A percentile compares a stretch with the other conserved stretches of the same genome.
Conservation (phyloP, 2,329 filamentous ascomycete genomes). For the Talaromyces sp. region DNA sequence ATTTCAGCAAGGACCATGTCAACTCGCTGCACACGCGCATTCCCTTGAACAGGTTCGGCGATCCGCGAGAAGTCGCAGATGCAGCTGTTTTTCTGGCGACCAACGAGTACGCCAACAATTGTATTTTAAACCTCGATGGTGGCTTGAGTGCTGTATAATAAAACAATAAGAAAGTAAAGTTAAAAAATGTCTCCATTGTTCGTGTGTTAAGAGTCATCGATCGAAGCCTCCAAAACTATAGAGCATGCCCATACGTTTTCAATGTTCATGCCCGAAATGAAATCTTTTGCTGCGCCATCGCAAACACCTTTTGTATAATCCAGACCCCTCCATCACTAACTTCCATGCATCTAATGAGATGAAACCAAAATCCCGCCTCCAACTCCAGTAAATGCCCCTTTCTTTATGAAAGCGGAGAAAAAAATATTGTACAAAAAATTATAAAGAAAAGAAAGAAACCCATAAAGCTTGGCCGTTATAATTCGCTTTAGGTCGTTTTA, state of each 20-base stretch:
- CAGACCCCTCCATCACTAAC: neutral
- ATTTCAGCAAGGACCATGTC: conserved; percentile 34
- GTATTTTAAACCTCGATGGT: conserved; percentile 78
- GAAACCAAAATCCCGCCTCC: neutral
- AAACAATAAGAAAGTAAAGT: neutral
- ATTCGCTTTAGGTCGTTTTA: conserved; percentile 28
- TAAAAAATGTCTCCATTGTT: neutral
- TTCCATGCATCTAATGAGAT: neutral
- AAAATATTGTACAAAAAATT: conserved; percentile 15
- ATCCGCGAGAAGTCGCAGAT: conserved; percentile 69
- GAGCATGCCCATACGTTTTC: neutral
- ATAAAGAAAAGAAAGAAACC: conserved; percentile 7
- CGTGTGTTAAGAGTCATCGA: neutral
- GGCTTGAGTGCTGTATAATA: conserved; percentile 66
- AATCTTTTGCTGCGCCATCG: neutral
- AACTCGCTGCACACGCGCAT: conserved; percentile 45
- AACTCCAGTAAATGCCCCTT: neutral
- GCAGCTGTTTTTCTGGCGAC: conserved; percentile 71
- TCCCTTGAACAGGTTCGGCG: conserved; percentile 63
- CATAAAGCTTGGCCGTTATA: conserved; percentile 4
- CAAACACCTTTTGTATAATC: neutral
- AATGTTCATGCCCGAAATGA: neutral
- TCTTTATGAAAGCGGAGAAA: neutral
- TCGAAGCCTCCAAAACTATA: neutral
- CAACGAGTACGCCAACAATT: conserved; percentile 83